Evolutionary conservation across 1,284 basidiomycete species (phyloP), one percentile per base, ranked within the genome.

Genomic region (Trichosporon inkin): DNA sequence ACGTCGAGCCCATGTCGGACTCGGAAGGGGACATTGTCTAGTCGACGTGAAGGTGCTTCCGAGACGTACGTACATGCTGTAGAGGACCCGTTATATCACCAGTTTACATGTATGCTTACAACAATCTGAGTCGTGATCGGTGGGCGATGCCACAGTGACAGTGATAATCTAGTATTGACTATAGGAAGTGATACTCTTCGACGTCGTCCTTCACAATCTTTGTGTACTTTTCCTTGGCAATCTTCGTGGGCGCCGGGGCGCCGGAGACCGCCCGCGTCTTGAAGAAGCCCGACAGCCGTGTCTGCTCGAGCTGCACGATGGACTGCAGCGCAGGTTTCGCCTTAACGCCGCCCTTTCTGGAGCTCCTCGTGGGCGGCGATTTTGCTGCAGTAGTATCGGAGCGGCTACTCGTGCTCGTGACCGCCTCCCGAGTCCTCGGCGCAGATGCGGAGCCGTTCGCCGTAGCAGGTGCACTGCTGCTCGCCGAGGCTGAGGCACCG

Each of bases 171-270:
- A 6, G 16, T 8, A n/a, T 10, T 53, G 34, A 37, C 35, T 20
- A 53, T n/a, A 47, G 41, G 22, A 47, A 47, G 24, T 28, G 41
- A 14, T 47, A 47, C 22, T 24, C 41, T 11, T 47, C 41, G 41
- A 28, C 22, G 41, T 22, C 41, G 14, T 47, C 41, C 41, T 47
- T 47, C 20, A 24, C 41, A 20, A 24, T 22, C 10, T 24, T 22
- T 20, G 11, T 47, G 22, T 47, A 47, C 22, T 28, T 24, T 22
- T 47, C 41, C 13, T 47, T 47, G 20, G 16, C 16, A 14, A 24
- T 14, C 11, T 47, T 47, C 13, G 14, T 47, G 14, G 11, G 41
- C 41, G 20, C 16, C 5, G 20, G 10, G 13, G 40, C 41, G 1
- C 6, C 19, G 8, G 24, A 20, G 20, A 24, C 24, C 17, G 41